Conservation (phyloP, 208 protist genomes). For the Crithidia thermophila region DNA sequence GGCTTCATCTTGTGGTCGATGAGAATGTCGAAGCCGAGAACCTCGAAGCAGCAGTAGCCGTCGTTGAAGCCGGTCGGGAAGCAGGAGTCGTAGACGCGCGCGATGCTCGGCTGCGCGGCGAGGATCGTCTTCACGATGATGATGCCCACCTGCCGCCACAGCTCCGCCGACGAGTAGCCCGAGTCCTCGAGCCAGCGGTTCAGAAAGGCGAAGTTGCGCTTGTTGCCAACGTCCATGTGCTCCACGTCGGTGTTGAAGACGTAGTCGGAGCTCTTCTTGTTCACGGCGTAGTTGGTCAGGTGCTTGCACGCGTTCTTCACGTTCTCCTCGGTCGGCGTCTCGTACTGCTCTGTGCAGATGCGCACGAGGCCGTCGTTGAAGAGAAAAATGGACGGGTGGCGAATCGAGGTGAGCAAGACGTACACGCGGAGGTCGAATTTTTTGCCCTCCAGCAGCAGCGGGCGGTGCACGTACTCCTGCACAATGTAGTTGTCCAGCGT, state of each 20-base stretch:
- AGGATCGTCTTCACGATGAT: conserved; percentile 94
- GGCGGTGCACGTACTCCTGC: conserved; percentile 93
- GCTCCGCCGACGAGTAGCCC: conserved; percentile 52
- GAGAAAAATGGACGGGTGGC: conserved; percentile 89
- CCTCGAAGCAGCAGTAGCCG: conserved; percentile 95
- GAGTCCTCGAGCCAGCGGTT: conserved; percentile 77
- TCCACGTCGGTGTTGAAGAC: conserved; percentile 86
- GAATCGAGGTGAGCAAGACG: conserved; percentile 90
- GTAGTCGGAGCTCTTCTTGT: conserved; percentile 94
- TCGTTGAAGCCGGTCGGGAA: conserved; percentile 89
- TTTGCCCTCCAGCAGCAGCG: conserved; percentile 92
- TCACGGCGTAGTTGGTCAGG: conserved; percentile 98
- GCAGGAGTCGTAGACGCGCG: conserved; percentile 91
- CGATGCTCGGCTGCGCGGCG: conserved; percentile 91
- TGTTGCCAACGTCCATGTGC: conserved; percentile 86
- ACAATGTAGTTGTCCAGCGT: conserved; percentile 92
- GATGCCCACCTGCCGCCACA: conserved; percentile 82
- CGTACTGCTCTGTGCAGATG: conserved; percentile 94
- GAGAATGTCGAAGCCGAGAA: conserved; percentile 97
- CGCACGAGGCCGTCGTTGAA: conserved; percentile 95
- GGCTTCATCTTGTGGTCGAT: conserved; percentile 92
- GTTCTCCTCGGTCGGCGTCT: conserved; percentile 81
- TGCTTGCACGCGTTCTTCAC: conserved; percentile 92
- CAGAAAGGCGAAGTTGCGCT: conserved; percentile 93
- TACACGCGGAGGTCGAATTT: conserved; percentile 98